These are phyloP conservation scores for Meredithiella fracta DNA, from an alignment of 2,329 filamentous ascomycete species.

Conservation along the genomic window DNA sequence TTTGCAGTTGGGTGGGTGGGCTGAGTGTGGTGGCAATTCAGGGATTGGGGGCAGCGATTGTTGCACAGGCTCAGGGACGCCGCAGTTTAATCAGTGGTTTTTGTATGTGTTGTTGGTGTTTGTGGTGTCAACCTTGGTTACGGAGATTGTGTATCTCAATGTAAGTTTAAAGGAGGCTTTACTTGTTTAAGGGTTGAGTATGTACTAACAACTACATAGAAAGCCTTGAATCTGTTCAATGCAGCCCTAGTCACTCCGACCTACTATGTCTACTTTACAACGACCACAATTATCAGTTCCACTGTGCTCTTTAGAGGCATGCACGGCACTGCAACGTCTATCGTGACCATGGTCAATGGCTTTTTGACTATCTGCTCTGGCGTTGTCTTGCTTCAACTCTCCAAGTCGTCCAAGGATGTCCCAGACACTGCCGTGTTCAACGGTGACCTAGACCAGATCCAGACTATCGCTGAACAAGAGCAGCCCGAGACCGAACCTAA, in stretches of 20 bases:
- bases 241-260: slow-evolving; percentile 93
- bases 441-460: slow-evolving; percentile 85
- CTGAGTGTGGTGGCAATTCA: slow-evolving; percentile 91
- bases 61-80: slow-evolving; percentile 68
- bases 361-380: slow-evolving; percentile 90
- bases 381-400: slow-evolving; percentile 84
- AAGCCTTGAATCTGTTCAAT: slow-evolving; percentile 96
- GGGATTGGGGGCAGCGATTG: slow-evolving; percentile 76
- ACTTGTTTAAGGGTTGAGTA: too few species aligned
- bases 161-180: slow-evolving; percentile 37
- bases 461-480: slow-evolving; percentile 86
- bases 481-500: slow-evolving; percentile 94
- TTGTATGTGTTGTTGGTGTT: slow-evolving; percentile 83
- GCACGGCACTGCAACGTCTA: slow-evolving; percentile 65
- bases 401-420: slow-evolving; percentile 94
- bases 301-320: slow-evolving; percentile 87
- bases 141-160: slow-evolving; percentile 90
- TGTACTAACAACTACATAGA: slow-evolving; percentile 36
- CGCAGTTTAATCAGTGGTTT: slow-evolving; percentile 97
- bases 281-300: slow-evolving; percentile 83
- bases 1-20: slow-evolving; percentile 88
- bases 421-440: slow-evolving; percentile 84
- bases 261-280: slow-evolving; percentile 98
- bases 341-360: slow-evolving; percentile 78
- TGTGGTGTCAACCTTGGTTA: slow-evolving; percentile 72